Percentiles rank a stretch among this genome's conserved stretches.
Conservation (phyloP, 2,329 filamentous ascomycete species). For the Aspergillus sp. region DNA sequence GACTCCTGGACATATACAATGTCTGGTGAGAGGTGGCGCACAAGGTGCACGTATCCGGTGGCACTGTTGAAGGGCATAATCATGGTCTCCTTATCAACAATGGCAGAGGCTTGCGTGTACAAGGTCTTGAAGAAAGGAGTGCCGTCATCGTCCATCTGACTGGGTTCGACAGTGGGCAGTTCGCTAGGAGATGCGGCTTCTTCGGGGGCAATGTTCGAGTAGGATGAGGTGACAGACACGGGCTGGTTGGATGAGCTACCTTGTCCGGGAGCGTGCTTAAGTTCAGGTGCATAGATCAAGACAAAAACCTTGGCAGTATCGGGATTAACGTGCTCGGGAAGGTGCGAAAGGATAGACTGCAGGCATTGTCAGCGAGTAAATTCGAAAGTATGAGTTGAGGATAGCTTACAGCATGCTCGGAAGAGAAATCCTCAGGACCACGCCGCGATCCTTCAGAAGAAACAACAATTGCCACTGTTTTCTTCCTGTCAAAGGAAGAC, state of each 20-base stretch:
- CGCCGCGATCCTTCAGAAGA: conserved; percentile 67
- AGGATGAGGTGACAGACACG: conserved; percentile 71
- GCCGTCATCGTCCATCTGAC: conserved; percentile 45
- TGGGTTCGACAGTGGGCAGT: conserved; percentile 43
- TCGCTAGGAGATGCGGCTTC: conserved; percentile 48
- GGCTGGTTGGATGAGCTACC: conserved; percentile 48
- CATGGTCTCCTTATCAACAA: conserved; percentile 82
- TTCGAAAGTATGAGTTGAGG: background rate
- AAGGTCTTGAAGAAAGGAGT: conserved; percentile 70
- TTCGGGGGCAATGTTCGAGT: conserved; percentile 75
- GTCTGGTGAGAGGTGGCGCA: conserved; percentile 80
- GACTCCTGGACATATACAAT: conserved; percentile 85
- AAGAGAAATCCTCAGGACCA: conserved; percentile 52
- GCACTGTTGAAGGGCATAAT: conserved; percentile 82
- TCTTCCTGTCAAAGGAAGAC: conserved; percentile 47
- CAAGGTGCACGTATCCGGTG: conserved; percentile 79
- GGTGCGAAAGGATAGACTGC: conserved; percentile 81
- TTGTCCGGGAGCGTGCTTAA: conserved; percentile 56
- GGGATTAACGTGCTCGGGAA: conserved; percentile 72
- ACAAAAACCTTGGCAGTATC: conserved; percentile 74
- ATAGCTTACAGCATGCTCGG: conserved; percentile 74
- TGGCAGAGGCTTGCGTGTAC: conserved; percentile 69
- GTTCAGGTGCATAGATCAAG: conserved; percentile 78
- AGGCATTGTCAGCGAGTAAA: background rate
- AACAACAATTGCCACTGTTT: conserved; percentile 82